Conservation (phyloP, 2,329 filamentous ascomycete genomes). For the Sporothrix schenckii region DNA sequence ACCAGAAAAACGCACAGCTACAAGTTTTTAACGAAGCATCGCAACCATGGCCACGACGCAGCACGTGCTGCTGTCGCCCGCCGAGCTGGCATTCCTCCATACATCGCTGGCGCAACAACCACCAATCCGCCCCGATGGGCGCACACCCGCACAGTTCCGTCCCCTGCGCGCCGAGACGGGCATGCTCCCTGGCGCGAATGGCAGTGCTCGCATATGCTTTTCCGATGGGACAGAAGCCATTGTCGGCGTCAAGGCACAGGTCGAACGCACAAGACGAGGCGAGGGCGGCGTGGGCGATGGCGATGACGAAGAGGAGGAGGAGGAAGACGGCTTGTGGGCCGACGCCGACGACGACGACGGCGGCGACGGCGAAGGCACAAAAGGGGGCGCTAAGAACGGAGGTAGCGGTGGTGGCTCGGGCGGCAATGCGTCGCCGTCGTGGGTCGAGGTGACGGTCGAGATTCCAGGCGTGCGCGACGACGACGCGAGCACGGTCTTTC, state of each 20-base stretch:
- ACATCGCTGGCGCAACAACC: slow-evolving; percentile 78
- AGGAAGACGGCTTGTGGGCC: slow-evolving; percentile 22
- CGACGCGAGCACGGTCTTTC: slow-evolving; percentile 83
- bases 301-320: slow-evolving; percentile 33
- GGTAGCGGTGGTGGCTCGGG: slow-evolving; percentile 42
- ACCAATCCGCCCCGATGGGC: slow-evolving; percentile 87
- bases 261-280: slow-evolving; percentile 67
- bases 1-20: neutral
- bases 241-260: slow-evolving; percentile 92
- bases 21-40: neutral
- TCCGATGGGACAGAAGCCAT: slow-evolving; percentile 94
- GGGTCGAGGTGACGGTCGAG: slow-evolving; percentile 90
- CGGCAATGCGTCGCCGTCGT: slow-evolving; percentile 46
- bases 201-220: slow-evolving; percentile 90
- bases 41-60: slow-evolving; percentile 63
- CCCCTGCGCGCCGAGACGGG: slow-evolving; percentile 87
- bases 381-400: slow-evolving; percentile 34
- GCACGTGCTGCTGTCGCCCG: slow-evolving; percentile 81
- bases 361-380: slow-evolving; percentile 25
- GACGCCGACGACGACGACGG: slow-evolving; percentile 36
- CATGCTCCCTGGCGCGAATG: slow-evolving; percentile 86
- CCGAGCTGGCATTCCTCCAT: slow-evolving; percentile 95
- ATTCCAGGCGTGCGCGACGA: slow-evolving; percentile 90
- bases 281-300: slow-evolving; percentile 38
- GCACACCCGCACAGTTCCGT: slow-evolving; percentile 81